These are phyloP conservation scores for Hymenochaete sp. DNA, from an alignment of 1,284 basidiomycete genomes.

Conservation along the genomic window DNA sequence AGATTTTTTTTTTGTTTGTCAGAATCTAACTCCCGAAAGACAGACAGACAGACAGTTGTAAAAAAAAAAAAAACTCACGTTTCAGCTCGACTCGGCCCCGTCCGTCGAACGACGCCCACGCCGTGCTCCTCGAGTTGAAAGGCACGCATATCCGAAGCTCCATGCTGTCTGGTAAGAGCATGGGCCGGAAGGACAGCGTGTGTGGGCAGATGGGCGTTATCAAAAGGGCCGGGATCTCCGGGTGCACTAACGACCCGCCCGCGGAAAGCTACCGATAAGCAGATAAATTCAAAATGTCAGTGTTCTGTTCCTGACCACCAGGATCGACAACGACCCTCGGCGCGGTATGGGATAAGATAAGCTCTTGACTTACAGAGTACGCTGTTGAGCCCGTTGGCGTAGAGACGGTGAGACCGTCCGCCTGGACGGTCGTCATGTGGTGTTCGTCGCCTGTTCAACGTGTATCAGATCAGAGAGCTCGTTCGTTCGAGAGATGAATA, in stretches of 20 bases:
- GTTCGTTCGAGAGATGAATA: neutral
- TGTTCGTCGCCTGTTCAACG: slow-evolving; percentile 80
- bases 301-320: slow-evolving; percentile 5
- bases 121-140: slow-evolving; percentile 95
- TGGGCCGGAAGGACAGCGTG: slow-evolving; percentile 96
- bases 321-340: neutral
- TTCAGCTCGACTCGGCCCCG: slow-evolving; percentile 92
- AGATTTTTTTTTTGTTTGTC: neutral
- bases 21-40: slow-evolving; percentile 1
- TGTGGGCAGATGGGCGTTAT: slow-evolving; percentile 99
- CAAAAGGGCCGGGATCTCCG: slow-evolving; percentile 93
- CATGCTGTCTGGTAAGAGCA: slow-evolving; percentile 98
- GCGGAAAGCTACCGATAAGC: slow-evolving; percentile 69
- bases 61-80: slow-evolving; percentile 49
- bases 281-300: slow-evolving; percentile 10
- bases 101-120: slow-evolving; percentile 99
- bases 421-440: slow-evolving; percentile 98
- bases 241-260: slow-evolving; percentile 95
- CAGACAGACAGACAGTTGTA: slow-evolving; percentile 1
- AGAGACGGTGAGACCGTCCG: slow-evolving; percentile 92
- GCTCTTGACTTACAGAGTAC: slow-evolving; percentile 65
- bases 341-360: slow-evolving; percentile 1
- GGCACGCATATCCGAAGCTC: slow-evolving; percentile 97
- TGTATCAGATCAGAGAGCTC: slow-evolving; percentile 3
- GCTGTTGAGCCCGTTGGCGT: slow-evolving; percentile 98